Percentiles rank a stretch among this genome's conserved stretches.
Evolutionary conservation across 192 early-diverging fungal species (phyloP).

Genomic region (Borealophlyctis nickersoniae): DNA sequence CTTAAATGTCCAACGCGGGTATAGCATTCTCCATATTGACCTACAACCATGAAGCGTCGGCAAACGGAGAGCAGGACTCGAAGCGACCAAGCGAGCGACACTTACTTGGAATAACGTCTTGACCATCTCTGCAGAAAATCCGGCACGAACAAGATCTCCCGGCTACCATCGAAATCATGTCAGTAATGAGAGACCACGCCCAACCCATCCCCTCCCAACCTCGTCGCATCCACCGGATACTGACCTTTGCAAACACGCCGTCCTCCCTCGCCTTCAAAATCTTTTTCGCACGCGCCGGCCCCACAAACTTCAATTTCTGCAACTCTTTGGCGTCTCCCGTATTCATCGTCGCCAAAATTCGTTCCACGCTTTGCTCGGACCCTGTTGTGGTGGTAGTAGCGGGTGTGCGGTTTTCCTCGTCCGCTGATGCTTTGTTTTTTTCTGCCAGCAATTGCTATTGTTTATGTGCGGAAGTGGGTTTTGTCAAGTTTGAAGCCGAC

Average conservation of each 20-base stretch:
- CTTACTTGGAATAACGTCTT: conserved; percentile 17
- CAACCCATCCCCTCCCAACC: not conserved
- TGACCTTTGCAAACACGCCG: conserved; percentile 8
- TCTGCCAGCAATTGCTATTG: not conserved
- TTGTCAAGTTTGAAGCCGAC: too few species aligned
- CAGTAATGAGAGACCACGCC: not conserved
- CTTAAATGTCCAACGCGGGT: too few species aligned
- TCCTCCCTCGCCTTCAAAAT: conserved; percentile 19
- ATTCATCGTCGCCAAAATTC: conserved; percentile 22
- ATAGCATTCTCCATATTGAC: too few species aligned
- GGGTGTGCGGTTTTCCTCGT: not conserved
- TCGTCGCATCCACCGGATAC: not conserved
- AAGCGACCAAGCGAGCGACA: not conserved
- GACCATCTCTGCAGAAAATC: conserved; percentile 8
- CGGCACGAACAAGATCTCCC: conserved; percentile 13
- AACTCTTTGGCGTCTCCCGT: conserved; percentile 4
- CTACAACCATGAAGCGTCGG: too few species aligned
- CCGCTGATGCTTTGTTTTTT: too few species aligned
- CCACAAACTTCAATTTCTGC: conserved; percentile 18
- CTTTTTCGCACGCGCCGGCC: conserved; percentile 15
- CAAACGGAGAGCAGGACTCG: too few species aligned
- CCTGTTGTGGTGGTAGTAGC: too few species aligned
- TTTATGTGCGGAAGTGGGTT: not conserved
- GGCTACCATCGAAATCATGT: not conserved
- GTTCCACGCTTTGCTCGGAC: not conserved